Evolutionary conservation across 805 yeast genomes (phyloP), one percentile per base, ranked within the genome.

Genomic region (Pichia heedii): DNA sequence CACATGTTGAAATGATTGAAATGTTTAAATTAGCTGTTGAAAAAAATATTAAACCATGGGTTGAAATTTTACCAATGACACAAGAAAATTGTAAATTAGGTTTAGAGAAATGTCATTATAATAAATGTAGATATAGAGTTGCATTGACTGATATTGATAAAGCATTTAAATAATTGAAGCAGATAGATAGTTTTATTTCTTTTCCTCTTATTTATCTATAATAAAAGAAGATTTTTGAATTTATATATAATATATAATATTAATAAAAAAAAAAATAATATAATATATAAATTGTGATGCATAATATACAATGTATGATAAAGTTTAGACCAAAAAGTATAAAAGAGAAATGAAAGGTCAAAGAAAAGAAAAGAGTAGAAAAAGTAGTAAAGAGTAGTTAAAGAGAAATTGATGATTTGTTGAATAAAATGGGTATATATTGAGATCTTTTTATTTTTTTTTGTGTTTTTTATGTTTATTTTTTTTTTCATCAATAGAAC

Each of bases 21-120:
- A 73, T 84, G 78, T 69, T 84, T 52, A 66, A 77, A 37, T 57
- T 84, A 49, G 84, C 88, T 19, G 76, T 74, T 19, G 70, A 77
- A 52, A 69, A 79, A 52, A 62, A 69, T 35, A 68, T 82, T 55
- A 68, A 65, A 44, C 78, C 85, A 20, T 79, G 84, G 81, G 70
- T 74, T 41, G 86, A 81, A 63, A 66, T 68, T 22, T 63, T 81
- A 40, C 74, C 76, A 22, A 69, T 80, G 50, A 61, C 66, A 42
- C 79, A 68, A 50, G 73, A 63, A 37, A 74, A 73, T 53, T 76
- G 77, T 40, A 66, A 70, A 32, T 65, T 70, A 51, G 84, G 78
- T 3, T 69, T 81, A 58, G 69, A 70, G 36, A 73, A 76, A 57
- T 68, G 76, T 43, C 69, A 71, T 44, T 48, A 61, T 19, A 77